These are phyloP conservation scores for Gnetum montanum DNA, from an alignment of 75 land plant genomes.

Conservation along the genomic window DNA sequence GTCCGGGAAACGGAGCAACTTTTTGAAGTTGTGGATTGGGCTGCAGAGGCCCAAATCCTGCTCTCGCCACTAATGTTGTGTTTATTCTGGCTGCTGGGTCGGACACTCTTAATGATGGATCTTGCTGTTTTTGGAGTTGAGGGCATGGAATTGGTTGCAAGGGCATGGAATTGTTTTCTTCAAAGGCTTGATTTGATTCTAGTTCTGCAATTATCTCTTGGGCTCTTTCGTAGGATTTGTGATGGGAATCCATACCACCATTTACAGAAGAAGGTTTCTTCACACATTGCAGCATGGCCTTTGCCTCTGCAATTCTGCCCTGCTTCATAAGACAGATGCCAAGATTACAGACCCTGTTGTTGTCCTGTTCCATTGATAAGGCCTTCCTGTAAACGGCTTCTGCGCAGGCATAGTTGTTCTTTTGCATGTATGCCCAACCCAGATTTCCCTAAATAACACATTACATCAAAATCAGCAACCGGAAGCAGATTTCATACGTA, in stretches of 20 bases:
- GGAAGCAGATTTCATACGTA: not conserved
- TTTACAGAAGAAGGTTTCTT: slow-evolving; percentile 41
- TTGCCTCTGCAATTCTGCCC: slow-evolving; percentile 32
- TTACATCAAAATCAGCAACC: too few relatives aligned
- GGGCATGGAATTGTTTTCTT: not conserved
- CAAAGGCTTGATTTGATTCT: slow-evolving; percentile 23
- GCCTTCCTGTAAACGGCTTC: slow-evolving; percentile 49
- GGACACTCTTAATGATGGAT: not conserved
- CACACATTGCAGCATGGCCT: slow-evolving; percentile 19
- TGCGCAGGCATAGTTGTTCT: slow-evolving; percentile 36
- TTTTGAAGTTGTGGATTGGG: not conserved
- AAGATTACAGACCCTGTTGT: slow-evolving; percentile 59
- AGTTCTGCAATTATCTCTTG: slow-evolving; percentile 84
- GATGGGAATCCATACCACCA: slow-evolving; percentile 78
- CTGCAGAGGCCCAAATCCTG: not conserved
- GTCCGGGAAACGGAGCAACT: too few relatives aligned
- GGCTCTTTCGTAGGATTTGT: slow-evolving; percentile 83
- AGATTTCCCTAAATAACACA: slow-evolving; percentile 57
- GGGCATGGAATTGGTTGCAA: not conserved
- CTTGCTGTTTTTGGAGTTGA: not conserved
- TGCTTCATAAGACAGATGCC: slow-evolving; percentile 41
- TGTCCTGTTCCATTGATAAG: slow-evolving; percentile 51
- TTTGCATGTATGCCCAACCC: slow-evolving; percentile 96
- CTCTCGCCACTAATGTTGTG: not conserved
- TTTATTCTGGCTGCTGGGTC: slow-evolving; percentile 9